Evolutionary conservation across 208 protist genomes (phyloP), one percentile per base, ranked within the genome.

Genomic region (Leishmania braziliensis): DNA sequence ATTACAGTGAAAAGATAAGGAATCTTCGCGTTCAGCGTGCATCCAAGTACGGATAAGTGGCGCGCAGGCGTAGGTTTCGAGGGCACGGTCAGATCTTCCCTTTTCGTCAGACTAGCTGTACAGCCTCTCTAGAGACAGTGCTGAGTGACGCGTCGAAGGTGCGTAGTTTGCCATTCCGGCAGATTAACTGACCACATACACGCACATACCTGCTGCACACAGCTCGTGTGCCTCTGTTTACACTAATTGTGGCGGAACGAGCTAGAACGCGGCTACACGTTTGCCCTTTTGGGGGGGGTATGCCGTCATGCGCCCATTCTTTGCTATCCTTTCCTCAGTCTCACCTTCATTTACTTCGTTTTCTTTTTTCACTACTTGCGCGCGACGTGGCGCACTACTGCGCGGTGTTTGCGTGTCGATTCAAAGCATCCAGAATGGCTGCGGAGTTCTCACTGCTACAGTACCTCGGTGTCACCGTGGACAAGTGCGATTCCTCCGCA

Each of bases 391-490:
- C 46, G 69, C n/a, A 16, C 26, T 29, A 20, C 69, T 54, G 20
- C 16, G 26, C 18, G 46, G 69, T 20, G 10, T 16, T 23, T 29
- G 43, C 33, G 69, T 5, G 46, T 51, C 43, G 16, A 29, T 20
- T 51, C 46, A 10, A 20, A 73, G 69, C 46, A 16, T 36, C n/a
- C 46, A 51, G 51, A 58, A 95, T 88, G 88, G 84, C 76, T 66
- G 63, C 53, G 2, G 89, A 93, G 36, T 95, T 95, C 65, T 93
- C 90, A 0, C 80, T 95, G 62, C 82, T 95, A 65, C 70, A 85
- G 74, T 89, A 93, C 69, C 84, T 95, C 12, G 84, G 84, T 18
- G 89, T 95, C 18, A 84, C 76, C 1, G 84, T 95, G 36, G 82
- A 63, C 46, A 68, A 58, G 66, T 62, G 71, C 48, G 77, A 73